Evolutionary conservation across 2,329 filamentous ascomycete species (phyloP), one percentile per base, ranked within the genome.

Genomic region (Penicillium frequentans): DNA sequence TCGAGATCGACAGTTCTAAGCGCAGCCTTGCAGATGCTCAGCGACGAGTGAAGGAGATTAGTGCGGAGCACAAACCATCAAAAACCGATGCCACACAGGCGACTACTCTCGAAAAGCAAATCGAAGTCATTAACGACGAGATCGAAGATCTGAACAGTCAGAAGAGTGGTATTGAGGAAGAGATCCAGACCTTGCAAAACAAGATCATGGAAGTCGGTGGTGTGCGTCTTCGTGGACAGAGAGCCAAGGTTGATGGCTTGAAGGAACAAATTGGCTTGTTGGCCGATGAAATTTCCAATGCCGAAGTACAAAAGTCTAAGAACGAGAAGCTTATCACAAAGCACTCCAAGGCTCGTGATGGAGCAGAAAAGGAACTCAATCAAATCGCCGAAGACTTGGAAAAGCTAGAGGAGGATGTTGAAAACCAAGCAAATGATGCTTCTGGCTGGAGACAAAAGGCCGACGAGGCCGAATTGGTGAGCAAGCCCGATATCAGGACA

Each of bases 151-250:
- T 99, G 10, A 90, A 87, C 59, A 82, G 85, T 10, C 91, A 98
- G 75, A 97, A 90, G n/a, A 86, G 90, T 1, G 95, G 88, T 46
- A 87, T 96, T 9, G 95, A 99, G 72, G 87, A 88, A 26, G 95
- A 98, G 74, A 98, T 99, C 76, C 93, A 96, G 76, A 83, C 83
- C 21, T 81, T 99, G 1, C 93, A 99, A 72, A 89, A 95, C 82
- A 96, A 93, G 81, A 99, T 99, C 69, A 98, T 99, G 95, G 89
- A 97, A 75, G 89, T 96, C 61, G 95, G 95, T 70, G 95, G 95
- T 75, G 92, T 98, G 68, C 92, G 91, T 76, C 86, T 99, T 19
- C 88, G 95, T 54, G 85, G 88, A 19, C 93, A 99, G 72, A 93
- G 95, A 66, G 87, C 91, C 59, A 96, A 90, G 79, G 92, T 99